phyloP scores from a whole-genome alignment of 805 yeast species.

The Sugiyamaella valdiviana region DNA sequence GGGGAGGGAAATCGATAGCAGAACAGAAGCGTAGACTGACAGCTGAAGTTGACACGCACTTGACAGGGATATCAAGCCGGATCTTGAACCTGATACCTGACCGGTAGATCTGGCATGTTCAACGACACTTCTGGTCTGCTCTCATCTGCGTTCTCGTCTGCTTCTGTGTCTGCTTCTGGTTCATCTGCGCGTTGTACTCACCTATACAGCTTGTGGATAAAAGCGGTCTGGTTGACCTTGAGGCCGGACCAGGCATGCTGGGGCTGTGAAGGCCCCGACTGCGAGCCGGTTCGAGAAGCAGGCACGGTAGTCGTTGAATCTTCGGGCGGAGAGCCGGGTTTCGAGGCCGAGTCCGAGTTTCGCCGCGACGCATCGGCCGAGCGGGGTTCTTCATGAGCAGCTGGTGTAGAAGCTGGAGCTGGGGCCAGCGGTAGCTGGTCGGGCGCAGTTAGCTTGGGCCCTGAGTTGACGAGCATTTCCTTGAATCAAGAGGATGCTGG shows the following conservation, averaged over 20 bases:
- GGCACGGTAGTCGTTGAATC: neutral
- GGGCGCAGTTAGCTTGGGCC: neutral
- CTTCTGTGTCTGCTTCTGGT: neutral
- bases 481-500: neutral
- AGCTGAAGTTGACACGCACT: no score
- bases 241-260: constrained; percentile 10
- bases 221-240: constrained; percentile 48
- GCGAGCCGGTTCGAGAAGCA: neutral
- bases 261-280: neutral
- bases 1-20: neutral
- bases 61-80: no score
- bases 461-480: neutral
- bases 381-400: neutral
- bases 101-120: no score
- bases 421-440: neutral
- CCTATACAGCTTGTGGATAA: constrained; percentile 78
- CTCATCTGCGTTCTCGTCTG: no score
- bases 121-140: no score
- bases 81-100: no score
- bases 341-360: neutral
- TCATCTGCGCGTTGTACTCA: no score
- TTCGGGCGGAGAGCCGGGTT: neutral
- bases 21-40: neutral
- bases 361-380: neutral
- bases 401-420: neutral